phyloP scores from a whole-genome alignment of 1,139 yeast species.

The Protomyces pachydermus region DNA sequence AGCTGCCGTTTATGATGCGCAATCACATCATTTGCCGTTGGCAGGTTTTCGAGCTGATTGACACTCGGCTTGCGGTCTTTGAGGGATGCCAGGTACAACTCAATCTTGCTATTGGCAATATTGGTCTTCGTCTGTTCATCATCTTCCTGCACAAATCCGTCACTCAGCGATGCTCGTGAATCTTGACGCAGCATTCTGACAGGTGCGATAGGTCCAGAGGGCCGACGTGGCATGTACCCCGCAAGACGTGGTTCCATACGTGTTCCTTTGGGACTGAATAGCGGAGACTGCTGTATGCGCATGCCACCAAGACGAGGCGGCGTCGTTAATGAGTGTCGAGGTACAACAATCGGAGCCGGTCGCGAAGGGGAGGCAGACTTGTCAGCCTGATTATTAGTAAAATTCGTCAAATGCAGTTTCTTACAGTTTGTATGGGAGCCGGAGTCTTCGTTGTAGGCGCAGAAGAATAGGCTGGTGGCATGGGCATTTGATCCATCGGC shows the following conservation, averaged over 20 bases:
- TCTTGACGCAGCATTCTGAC: background rate
- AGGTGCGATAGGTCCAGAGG: background rate
- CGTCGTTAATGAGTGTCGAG: background rate
- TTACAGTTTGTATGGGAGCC: background rate
- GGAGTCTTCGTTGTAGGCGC: background rate
- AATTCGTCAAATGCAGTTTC: too few species aligned
- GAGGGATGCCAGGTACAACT: conserved; percentile 9
- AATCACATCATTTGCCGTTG: conserved; percentile 1
- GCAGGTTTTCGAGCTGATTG: background rate
- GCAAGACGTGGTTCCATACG: background rate
- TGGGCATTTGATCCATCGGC: background rate
- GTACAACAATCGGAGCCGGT: background rate
- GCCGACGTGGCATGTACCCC: background rate
- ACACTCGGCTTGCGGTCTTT: background rate
- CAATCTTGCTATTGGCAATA: conserved; percentile 20
- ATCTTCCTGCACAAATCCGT: conserved; percentile 18
- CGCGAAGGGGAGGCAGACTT: background rate
- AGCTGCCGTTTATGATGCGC: background rate
- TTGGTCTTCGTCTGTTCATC: conserved; percentile 5
- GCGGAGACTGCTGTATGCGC: background rate
- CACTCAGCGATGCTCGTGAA: background rate
- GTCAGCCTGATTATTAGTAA: background rate
- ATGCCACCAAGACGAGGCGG: background rate
- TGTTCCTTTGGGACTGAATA: background rate
- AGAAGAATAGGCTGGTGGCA: background rate